A percentile compares a stretch with the other conserved stretches of the same genome.
Evolutionary conservation across 2,329 filamentous ascomycete genomes (phyloP).

Genomic region (Orbilia brochopaga): DNA sequence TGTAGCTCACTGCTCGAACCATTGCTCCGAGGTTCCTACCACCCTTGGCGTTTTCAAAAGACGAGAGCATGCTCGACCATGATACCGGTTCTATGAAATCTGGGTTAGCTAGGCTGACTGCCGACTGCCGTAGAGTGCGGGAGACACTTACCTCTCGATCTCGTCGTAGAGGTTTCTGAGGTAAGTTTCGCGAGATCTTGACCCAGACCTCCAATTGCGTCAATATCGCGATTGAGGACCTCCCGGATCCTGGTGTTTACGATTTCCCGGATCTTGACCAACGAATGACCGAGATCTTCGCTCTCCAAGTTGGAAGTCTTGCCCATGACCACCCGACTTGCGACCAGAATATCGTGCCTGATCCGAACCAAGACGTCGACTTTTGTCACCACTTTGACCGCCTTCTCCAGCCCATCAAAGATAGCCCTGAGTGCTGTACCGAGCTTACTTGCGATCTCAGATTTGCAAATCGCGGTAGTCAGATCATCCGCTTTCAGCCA

Average conservation of each 20-base stretch:
- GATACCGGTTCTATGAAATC: conserved; percentile 17
- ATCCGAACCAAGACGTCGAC: conserved; percentile 52
- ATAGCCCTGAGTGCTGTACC: conserved; percentile 60
- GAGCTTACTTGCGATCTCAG: conserved; percentile 58
- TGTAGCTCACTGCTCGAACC: conserved; percentile 44
- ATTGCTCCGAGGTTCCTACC: conserved; percentile 46
- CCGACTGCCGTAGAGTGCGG: background rate
- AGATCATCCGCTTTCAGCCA: conserved; percentile 68
- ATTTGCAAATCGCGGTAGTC: conserved; percentile 53
- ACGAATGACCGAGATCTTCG: conserved; percentile 36
- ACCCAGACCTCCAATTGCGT: conserved; percentile 19
- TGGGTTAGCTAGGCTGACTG: conserved; percentile 8
- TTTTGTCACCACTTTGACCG: conserved; percentile 51
- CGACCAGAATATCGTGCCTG: conserved; percentile 48
- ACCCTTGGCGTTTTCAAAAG: conserved; percentile 43
- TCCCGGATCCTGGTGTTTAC: conserved; percentile 48
- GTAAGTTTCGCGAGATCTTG: conserved; percentile 24
- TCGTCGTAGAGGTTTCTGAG: conserved; percentile 6
- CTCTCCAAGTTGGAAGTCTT: conserved; percentile 35
- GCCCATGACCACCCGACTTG: conserved; percentile 32
- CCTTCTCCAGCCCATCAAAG: conserved; percentile 51
- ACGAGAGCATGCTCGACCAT: conserved; percentile 39
- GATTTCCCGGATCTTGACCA: conserved; percentile 36
- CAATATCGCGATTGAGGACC: conserved; percentile 38
- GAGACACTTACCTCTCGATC: conserved; percentile 15